Conservation (phyloP, 495 filamentous ascomycete species). For the Apiosordaria backusii region DNA sequence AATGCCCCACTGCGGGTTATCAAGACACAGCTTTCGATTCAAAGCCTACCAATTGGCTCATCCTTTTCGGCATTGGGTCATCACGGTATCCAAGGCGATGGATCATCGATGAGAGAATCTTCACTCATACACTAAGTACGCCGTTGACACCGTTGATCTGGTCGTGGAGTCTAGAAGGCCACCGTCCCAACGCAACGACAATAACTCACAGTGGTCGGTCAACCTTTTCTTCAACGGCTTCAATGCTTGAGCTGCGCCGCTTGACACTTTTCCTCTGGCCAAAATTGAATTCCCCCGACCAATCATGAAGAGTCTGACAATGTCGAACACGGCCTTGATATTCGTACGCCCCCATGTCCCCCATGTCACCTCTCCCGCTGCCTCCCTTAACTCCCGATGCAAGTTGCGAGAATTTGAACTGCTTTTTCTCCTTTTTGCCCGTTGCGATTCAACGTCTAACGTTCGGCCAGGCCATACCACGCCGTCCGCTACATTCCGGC, state of each 20-base stretch:
- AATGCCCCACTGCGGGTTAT: background rate
- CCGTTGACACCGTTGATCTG: background rate
- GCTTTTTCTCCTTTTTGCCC: background rate
- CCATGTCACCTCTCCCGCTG: background rate
- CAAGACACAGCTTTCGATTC: no score
- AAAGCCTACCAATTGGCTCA: no score
- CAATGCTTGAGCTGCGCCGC: background rate
- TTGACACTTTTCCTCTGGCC: background rate
- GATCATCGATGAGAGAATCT: no score
- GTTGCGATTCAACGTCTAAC: background rate
- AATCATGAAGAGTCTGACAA: background rate
- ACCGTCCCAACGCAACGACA: background rate
- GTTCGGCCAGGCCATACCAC: background rate
- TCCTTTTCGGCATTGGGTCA: background rate
- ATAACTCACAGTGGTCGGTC: background rate
- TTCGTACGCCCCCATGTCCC: background rate
- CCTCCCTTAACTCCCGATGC: background rate
- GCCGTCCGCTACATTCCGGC: background rate
- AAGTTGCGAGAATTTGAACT: background rate
- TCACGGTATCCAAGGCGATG: no score
- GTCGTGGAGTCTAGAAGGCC: background rate
- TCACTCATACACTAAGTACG: background rate
- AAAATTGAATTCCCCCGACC: background rate
- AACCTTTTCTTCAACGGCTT: background rate
- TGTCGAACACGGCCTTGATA: background rate